Evolutionary conservation across 371 early-diverging fungal genomes (phyloP).

Genomic region (Synchytrium microbalum): DNA sequence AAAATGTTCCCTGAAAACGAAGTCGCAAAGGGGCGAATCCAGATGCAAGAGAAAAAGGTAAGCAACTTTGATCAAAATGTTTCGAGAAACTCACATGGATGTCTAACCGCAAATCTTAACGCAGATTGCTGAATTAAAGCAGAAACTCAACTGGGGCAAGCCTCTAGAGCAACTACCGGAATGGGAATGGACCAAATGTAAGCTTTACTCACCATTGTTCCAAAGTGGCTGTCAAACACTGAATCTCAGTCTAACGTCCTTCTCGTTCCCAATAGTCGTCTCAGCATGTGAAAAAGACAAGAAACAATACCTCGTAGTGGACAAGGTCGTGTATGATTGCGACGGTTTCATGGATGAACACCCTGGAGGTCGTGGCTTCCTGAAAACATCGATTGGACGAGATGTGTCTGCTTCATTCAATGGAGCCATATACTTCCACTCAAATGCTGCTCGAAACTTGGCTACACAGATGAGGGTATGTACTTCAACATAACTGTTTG

Average conservation of each 20-base stretch:
- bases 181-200: too few species aligned
- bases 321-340: not conserved
- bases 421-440: conserved; percentile 3
- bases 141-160: not conserved
- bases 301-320: not conserved
- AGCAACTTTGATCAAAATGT: conserved; percentile 28
- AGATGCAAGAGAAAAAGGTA: not conserved
- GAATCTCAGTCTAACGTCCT: conserved; percentile 6
- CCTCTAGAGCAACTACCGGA: too few species aligned
- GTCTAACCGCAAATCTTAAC: not conserved
- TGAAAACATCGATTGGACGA: conserved; percentile 5
- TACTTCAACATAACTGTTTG: too few species aligned
- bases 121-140: too few species aligned
- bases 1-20: not conserved
- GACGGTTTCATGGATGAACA: not conserved
- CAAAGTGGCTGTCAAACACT: too few species aligned
- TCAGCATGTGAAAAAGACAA: conserved; percentile 41
- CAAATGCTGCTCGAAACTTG: conserved; percentile 1
- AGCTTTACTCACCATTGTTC: too few species aligned
- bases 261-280: conserved; percentile 6
- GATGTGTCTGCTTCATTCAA: conserved; percentile 11
- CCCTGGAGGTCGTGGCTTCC: conserved; percentile 9
- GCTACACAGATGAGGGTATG: not conserved
- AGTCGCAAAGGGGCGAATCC: conserved; percentile 1
- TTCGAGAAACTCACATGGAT: not conserved